Conservation (phyloP, 805 yeast genomes). For the Pichia eremophila region DNA sequence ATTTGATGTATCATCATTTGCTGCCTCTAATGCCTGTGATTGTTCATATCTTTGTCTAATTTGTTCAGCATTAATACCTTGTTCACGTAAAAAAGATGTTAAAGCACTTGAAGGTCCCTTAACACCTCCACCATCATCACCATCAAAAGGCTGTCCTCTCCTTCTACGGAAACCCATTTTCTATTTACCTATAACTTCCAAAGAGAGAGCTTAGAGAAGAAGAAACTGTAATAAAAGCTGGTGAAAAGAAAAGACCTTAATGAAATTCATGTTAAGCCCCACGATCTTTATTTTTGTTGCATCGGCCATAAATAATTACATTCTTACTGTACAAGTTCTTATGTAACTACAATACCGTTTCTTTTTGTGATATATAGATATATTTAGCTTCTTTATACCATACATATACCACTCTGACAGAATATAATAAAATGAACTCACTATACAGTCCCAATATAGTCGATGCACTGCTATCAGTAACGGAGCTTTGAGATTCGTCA, state of each 20-base stretch:
- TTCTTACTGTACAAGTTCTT: too few species aligned
- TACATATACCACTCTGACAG: too few species aligned
- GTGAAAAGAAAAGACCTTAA: not conserved
- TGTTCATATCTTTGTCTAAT: conserved; percentile 42
- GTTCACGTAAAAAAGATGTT: conserved; percentile 78
- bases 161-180: conserved; percentile 20
- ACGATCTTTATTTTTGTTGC: not conserved
- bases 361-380: too few species aligned
- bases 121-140: conserved; percentile 14
- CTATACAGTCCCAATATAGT: too few species aligned
- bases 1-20: conserved; percentile 16
- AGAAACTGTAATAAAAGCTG: not conserved
- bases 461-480: too few species aligned
- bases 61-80: conserved; percentile 79
- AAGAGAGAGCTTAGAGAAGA: too few species aligned
- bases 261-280: not conserved
- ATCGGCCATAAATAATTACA: too few species aligned
- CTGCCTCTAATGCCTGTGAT: conserved; percentile 22
- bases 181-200: not conserved
- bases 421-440: too few species aligned
- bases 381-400: too few species aligned
- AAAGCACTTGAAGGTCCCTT: conserved; percentile 76
- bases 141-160: conserved; percentile 4
- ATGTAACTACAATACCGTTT: too few species aligned
- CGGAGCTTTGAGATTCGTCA: too few species aligned